phyloP scores from a whole-genome alignment of 768 basidiomycete genomes.

The Gyrodon lividus region DNA sequence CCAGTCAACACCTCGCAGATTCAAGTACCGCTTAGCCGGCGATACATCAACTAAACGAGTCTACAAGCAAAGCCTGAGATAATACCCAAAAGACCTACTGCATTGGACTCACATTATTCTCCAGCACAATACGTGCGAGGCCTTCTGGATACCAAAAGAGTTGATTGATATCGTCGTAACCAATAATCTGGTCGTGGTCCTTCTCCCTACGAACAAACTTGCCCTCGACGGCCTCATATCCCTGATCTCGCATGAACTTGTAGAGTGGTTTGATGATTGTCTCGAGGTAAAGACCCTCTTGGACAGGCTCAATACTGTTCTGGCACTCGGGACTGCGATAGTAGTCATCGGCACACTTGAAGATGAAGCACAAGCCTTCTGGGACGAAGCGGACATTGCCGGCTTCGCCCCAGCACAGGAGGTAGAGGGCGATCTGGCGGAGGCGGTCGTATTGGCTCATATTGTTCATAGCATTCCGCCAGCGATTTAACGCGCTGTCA shows the following conservation, averaged over 20 bases:
- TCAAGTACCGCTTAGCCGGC: slow-evolving; percentile 91
- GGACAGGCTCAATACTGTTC: slow-evolving; percentile 87
- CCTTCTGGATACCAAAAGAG: slow-evolving; percentile 99
- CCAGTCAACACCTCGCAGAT: slow-evolving; percentile 91
- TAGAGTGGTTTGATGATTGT: slow-evolving; percentile 94
- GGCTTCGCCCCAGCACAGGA: slow-evolving; percentile 98
- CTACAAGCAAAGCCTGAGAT: slow-evolving; percentile 39
- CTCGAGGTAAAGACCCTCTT: slow-evolving; percentile 91
- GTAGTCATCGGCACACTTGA: slow-evolving; percentile 99
- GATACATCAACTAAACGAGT: slow-evolving; percentile 89
- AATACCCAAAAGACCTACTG: background rate
- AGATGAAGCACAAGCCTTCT: slow-evolving; percentile 97
- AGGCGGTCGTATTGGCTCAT: slow-evolving; percentile 99
- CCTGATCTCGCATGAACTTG: slow-evolving; percentile 94
- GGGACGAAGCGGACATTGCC: slow-evolving; percentile 97
- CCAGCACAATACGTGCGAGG: slow-evolving; percentile 85
- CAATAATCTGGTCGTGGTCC: slow-evolving; percentile 94
- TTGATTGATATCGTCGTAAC: slow-evolving; percentile 99
- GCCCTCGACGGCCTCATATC: slow-evolving; percentile 92
- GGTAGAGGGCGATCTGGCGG: slow-evolving; percentile 92
- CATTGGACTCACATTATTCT: slow-evolving; percentile 65
- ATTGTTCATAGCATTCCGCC: slow-evolving; percentile 98
- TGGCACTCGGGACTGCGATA: slow-evolving; percentile 98
- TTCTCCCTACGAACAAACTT: slow-evolving; percentile 93
- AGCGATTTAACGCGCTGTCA: slow-evolving; percentile 89